Percentiles rank a stretch among this genome's conserved stretches.
Evolutionary conservation across 2,329 filamentous ascomycete species (phyloP).

Genomic region (Leptoxyphium fumago): DNA sequence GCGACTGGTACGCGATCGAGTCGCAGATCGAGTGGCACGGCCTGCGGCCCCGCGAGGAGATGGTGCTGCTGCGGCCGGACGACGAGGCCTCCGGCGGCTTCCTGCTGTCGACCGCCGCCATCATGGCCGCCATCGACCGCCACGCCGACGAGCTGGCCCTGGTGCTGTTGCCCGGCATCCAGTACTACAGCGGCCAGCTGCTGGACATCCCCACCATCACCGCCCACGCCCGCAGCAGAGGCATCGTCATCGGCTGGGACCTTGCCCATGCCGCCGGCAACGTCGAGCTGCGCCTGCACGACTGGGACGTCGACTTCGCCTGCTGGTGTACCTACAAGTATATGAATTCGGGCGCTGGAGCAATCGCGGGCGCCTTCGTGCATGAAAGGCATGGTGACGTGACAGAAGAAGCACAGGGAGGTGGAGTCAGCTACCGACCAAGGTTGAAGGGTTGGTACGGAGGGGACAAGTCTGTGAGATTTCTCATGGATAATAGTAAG

Average conservation of each 20-base stretch:
- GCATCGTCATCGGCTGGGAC: conserved; percentile 71
- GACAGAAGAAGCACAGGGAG: conserved; percentile 7
- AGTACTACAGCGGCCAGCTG: conserved; percentile 82
- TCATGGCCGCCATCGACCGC: conserved; percentile 57
- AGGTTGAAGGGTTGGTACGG: conserved; percentile 79
- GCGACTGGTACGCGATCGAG: conserved; percentile 75
- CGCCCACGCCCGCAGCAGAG: conserved; percentile 53
- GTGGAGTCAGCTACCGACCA: conserved; percentile 38
- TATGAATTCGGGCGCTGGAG: conserved; percentile 73
- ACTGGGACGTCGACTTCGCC: conserved; percentile 85
- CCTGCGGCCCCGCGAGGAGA: conserved; percentile 48
- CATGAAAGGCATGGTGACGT: conserved; percentile 58
- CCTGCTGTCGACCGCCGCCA: conserved; percentile 53
- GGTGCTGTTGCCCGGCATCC: conserved; percentile 69
- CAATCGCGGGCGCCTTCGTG: conserved; percentile 67
- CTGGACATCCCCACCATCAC: conserved; percentile 76
- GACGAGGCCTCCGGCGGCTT: conserved; percentile 23
- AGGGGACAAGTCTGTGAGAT: conserved; percentile 58
- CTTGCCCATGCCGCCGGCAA: conserved; percentile 79
- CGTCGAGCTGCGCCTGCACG: conserved; percentile 62
- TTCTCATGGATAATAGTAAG: conserved; percentile 58
- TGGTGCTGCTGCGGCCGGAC: conserved; percentile 58
- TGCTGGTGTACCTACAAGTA: conserved; percentile 95
- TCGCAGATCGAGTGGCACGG: conserved; percentile 64
- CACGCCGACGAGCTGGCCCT: conserved; percentile 61